Conservation (phyloP, 768 basidiomycete genomes). For the Steccherinum ochraceum region DNA sequence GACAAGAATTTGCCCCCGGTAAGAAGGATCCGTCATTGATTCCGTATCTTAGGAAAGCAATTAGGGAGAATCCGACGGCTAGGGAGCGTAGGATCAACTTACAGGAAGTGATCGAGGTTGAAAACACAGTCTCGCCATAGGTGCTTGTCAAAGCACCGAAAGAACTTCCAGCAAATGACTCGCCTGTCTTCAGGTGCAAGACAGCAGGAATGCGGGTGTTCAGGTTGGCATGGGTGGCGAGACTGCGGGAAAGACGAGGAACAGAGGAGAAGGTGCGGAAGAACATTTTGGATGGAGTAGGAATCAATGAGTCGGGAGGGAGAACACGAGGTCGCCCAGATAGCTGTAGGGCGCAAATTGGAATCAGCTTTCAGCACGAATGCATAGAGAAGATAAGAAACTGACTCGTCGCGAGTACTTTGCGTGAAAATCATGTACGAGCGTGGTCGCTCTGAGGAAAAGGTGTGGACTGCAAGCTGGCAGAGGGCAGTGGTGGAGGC, state of each 20-base stretch:
- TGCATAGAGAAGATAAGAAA: constrained; percentile 6
- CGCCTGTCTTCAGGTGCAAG: constrained; percentile 89
- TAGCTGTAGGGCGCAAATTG: constrained; percentile 47
- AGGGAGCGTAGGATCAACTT: constrained; percentile 23
- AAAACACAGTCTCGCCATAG: constrained; percentile 98
- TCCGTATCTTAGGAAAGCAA: constrained; percentile 72
- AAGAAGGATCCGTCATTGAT: constrained; percentile 99
- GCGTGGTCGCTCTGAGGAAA: constrained; percentile 21
- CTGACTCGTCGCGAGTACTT: constrained; percentile 86
- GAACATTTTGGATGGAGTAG: constrained; percentile 42
- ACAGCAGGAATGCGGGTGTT: constrained; percentile 53
- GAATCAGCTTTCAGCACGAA: background rate
- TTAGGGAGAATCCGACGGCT: background rate
- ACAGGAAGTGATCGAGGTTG: constrained; percentile 98
- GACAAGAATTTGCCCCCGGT: constrained; percentile 95
- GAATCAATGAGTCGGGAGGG: constrained; percentile 44
- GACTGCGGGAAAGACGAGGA: constrained; percentile 46
- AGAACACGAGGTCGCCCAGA: constrained; percentile 87
- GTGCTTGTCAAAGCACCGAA: constrained; percentile 86
- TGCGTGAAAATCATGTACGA: constrained; percentile 78
- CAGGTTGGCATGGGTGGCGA: constrained; percentile 58
- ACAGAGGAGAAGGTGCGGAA: constrained; percentile 45
- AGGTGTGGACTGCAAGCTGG: background rate
- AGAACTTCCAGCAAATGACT: constrained; percentile 83
- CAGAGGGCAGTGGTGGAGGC: background rate